A percentile compares a stretch with the other conserved stretches of the same genome.
phyloP scores from a whole-genome alignment of 495 filamentous ascomycete species.

The Sabuloglossum arenarium region DNA sequence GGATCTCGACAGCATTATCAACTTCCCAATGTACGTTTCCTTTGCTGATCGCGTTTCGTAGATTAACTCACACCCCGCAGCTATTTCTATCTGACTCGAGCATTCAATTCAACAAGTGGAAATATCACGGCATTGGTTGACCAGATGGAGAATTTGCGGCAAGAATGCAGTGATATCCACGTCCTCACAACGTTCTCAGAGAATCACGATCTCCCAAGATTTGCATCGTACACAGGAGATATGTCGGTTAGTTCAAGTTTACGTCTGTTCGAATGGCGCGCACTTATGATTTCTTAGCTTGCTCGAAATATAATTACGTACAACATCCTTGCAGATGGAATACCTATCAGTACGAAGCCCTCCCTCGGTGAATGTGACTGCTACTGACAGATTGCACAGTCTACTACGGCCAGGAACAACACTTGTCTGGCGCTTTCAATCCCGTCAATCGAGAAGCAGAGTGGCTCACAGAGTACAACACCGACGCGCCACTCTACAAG shows the following conservation, averaged over 20 bases:
- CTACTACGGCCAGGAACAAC: slow-evolving; percentile 57
- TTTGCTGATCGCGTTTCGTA: not conserved
- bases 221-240: slow-evolving; percentile 34
- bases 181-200: slow-evolving; percentile 50
- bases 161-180: not conserved
- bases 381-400: slow-evolving; percentile 8
- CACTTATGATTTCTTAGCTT: slow-evolving; percentile 11
- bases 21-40: not conserved
- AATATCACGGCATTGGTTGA: not conserved
- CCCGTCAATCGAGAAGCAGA: slow-evolving; percentile 54
- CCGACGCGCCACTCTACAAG: slow-evolving; percentile 34
- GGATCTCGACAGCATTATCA: not conserved
- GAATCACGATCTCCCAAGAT: slow-evolving; percentile 59
- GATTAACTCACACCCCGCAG: not conserved
- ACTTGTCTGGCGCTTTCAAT: slow-evolving; percentile 32
- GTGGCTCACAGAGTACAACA: slow-evolving; percentile 47
- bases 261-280: not conserved
- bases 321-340: slow-evolving; percentile 47
- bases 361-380: not conserved
- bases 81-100: not conserved
- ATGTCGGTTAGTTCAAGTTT: slow-evolving; percentile 3
- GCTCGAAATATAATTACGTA: slow-evolving; percentile 51
- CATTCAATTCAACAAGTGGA: not conserved
- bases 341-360: slow-evolving; percentile 24
- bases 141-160: not conserved